Percentiles rank a stretch among this genome's conserved stretches.
These are phyloP conservation scores for Puccinia polysora DNA, from an alignment of 1,284 basidiomycete species.

Conservation along the genomic window DNA sequence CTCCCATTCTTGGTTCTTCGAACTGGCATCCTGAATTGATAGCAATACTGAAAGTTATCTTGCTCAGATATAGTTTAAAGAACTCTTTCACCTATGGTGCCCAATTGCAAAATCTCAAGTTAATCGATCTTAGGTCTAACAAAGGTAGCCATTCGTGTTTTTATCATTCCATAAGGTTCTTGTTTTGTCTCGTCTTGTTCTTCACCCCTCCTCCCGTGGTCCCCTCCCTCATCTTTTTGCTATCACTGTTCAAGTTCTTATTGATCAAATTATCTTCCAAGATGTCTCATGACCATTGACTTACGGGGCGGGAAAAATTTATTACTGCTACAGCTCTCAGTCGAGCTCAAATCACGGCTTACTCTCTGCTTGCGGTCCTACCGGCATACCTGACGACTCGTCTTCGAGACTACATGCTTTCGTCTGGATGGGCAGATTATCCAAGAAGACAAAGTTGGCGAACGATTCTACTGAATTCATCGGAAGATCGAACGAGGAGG, in stretches of 20 bases:
- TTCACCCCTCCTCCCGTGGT: background rate
- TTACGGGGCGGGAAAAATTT: no score
- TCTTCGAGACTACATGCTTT: slow-evolving; percentile 63
- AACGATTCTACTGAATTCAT: background rate
- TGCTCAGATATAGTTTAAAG: no score
- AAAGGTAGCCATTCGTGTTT: no score
- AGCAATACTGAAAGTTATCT: background rate
- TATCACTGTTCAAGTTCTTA: background rate
- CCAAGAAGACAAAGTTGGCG: background rate
- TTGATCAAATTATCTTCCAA: no score
- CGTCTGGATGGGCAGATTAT: slow-evolving; percentile 7
- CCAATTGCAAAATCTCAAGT: no score
- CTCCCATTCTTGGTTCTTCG: slow-evolving; percentile 43
- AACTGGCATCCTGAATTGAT: background rate
- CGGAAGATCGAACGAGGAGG: background rate
- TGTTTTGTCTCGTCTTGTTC: no score
- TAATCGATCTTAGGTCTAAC: no score
- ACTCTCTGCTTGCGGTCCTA: slow-evolving; percentile 69
- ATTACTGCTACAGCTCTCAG: slow-evolving; percentile 6
- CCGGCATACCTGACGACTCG: slow-evolving; percentile 73
- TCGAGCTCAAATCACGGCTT: slow-evolving; percentile 55
- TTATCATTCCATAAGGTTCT: background rate
- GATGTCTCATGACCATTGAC: no score
- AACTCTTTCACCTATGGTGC: no score
- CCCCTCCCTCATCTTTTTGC: background rate